These are phyloP conservation scores for Globisporangium abappressorium DNA, from an alignment of 352 stramenopile genomes.

Conservation along the genomic window DNA sequence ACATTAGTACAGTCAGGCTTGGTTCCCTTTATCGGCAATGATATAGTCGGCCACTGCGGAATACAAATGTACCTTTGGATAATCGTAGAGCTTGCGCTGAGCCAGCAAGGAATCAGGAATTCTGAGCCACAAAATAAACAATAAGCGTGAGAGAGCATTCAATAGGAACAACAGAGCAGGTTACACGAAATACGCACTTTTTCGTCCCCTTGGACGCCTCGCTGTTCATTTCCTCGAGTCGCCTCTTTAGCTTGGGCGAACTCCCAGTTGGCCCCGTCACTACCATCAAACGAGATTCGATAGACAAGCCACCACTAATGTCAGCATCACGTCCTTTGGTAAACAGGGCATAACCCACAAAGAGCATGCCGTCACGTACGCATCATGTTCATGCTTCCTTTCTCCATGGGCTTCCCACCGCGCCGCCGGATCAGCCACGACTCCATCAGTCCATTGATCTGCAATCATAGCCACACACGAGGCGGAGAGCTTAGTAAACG, in stretches of 20 bases:
- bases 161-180: background rate
- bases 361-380: conserved; percentile 1
- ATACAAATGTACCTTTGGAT: conserved; percentile 51
- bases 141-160: conserved; percentile 6
- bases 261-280: conserved; percentile 51
- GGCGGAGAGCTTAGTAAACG: background rate
- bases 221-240: conserved; percentile 56
- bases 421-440: conserved; percentile 80
- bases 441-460: conserved; percentile 87
- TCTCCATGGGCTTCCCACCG: conserved; percentile 79
- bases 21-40: background rate
- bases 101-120: conserved; percentile 30
- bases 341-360: background rate
- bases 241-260: conserved; percentile 70
- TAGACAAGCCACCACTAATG: background rate
- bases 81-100: conserved; percentile 66
- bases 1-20: background rate
- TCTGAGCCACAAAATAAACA: background rate
- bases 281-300: conserved; percentile 7
- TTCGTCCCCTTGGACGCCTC: conserved; percentile 31
- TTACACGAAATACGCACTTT: conserved; percentile 25
- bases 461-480: background rate
- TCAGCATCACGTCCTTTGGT: background rate
- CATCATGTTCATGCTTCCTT: conserved; percentile 52
- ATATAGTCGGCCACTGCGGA: background rate